Percentiles rank a stretch among this genome's conserved stretches.
phyloP scores from a whole-genome alignment of 139 green algal genomes.

The Chlamydomonas sp. region DNA sequence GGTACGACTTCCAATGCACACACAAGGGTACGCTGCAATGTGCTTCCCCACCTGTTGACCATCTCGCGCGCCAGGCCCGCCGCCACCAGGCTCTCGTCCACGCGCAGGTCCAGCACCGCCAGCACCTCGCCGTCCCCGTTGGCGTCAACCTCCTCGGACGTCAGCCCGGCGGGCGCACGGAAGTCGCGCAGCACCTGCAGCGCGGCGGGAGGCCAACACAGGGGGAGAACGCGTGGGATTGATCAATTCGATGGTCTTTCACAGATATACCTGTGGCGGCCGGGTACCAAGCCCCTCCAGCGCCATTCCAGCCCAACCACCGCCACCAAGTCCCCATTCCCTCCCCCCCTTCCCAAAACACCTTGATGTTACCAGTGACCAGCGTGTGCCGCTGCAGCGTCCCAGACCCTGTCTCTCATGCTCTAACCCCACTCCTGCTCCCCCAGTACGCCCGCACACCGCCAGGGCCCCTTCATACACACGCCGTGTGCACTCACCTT shows the following conservation, averaged over 20 bases:
- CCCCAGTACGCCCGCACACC: no score
- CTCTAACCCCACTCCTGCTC: not conserved
- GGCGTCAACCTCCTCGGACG: conserved; percentile 77
- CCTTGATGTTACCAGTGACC: no score
- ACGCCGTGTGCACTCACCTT: conserved; percentile 75
- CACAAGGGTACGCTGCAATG: not conserved
- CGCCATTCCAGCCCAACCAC: no score
- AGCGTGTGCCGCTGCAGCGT: no score
- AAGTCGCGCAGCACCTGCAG: conserved; percentile 83
- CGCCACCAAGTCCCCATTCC: no score
- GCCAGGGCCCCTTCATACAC: no score
- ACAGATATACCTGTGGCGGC: not conserved
- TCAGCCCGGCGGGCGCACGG: conserved; percentile 64
- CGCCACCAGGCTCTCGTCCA: conserved; percentile 72
- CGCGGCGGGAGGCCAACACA: not conserved
- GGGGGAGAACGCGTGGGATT: not conserved
- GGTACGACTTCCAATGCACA: not conserved
- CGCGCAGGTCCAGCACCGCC: conserved; percentile 90
- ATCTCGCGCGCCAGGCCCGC: conserved; percentile 90
- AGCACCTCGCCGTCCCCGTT: conserved; percentile 90
- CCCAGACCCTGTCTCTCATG: not conserved
- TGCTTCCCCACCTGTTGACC: conserved; percentile 80
- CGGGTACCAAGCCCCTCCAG: not conserved
- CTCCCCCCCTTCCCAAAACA: no score
- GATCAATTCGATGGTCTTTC: no score